Conservation (phyloP, 768 basidiomycete genomes). For the Leccinum barrowsii region DNA sequence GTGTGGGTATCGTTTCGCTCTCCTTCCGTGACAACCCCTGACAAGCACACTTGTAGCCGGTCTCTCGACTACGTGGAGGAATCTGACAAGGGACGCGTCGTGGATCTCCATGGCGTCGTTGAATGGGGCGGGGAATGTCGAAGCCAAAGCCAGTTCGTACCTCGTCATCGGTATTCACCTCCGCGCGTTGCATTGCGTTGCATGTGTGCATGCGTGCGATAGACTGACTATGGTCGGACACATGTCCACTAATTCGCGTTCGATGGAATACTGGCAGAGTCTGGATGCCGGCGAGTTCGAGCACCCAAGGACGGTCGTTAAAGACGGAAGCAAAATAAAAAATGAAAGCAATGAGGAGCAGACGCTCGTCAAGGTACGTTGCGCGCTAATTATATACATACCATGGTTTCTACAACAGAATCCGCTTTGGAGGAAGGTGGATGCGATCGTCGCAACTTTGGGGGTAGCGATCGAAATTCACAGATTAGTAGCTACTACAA, state of each 20-base stretch:
- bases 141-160: conserved; percentile 9
- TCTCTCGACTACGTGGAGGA: conserved; percentile 7
- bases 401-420: neutral
- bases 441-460: no score
- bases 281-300: neutral
- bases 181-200: no score
- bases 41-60: conserved; percentile 1
- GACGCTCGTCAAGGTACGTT: conserved; percentile 8
- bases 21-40: neutral
- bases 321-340: no score
- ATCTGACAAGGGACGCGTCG: neutral
- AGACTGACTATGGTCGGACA: neutral
- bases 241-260: neutral
- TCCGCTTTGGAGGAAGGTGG: no score
- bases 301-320: neutral
- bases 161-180: no score
- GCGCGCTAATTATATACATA: neutral
- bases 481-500: no score
- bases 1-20: neutral
- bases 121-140: neutral
- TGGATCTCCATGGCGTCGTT: conserved; percentile 6
- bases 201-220: no score
- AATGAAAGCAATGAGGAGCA: neutral
- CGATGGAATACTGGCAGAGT: neutral
- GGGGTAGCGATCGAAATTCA: no score